These are phyloP conservation scores for Aspergillus caelatus DNA, from an alignment of 2,329 filamentous ascomycete species.

Conservation along the genomic window DNA sequence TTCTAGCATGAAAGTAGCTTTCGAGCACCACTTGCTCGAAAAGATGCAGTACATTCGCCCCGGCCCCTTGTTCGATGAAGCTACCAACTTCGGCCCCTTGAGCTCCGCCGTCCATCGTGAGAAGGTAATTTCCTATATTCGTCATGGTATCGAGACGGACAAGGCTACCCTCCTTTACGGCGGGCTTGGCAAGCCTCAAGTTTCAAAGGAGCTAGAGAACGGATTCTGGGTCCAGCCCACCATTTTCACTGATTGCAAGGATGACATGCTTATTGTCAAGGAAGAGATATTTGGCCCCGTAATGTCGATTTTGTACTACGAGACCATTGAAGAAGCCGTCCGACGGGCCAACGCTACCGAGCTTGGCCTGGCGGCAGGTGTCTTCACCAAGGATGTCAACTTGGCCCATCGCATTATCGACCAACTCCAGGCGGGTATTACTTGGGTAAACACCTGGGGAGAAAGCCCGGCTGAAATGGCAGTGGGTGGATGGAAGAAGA, in stretches of 20 bases:
- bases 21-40: conserved; percentile 69
- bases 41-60: conserved; percentile 72
- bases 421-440: conserved; percentile 79
- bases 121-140: conserved; percentile 78
- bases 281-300: conserved; percentile 92
- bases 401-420: conserved; percentile 71
- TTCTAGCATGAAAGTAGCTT: conserved; percentile 62
- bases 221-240: conserved; percentile 88
- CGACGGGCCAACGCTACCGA: conserved; percentile 74
- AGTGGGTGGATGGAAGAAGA: conserved; percentile 90
- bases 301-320: conserved; percentile 77
- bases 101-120: conserved; percentile 73
- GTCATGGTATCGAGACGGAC: conserved; percentile 72
- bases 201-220: conserved; percentile 54
- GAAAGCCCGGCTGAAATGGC: conserved; percentile 90
- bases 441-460: conserved; percentile 94
- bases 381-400: conserved; percentile 77
- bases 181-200: conserved; percentile 62
- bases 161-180: conserved; percentile 74
- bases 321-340: conserved; percentile 70
- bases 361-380: conserved; percentile 79
- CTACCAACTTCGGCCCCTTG: conserved; percentile 82
- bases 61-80: conserved; percentile 70
- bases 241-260: conserved; percentile 82
- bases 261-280: conserved; percentile 74